Conservation (phyloP, 2,329 filamentous ascomycete species). For the Aspergillus sp. region DNA sequence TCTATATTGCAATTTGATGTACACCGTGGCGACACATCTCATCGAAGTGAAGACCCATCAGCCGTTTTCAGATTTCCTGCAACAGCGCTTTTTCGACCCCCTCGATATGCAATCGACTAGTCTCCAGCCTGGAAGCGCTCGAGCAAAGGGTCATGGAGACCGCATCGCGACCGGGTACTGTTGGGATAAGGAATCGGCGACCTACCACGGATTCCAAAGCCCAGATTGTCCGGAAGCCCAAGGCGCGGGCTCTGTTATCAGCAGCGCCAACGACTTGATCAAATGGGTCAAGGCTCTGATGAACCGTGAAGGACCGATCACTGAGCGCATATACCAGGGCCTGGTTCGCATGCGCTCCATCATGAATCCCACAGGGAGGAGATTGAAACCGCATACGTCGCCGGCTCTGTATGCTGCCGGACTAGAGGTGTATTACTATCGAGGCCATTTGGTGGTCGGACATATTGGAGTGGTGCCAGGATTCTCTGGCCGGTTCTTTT, state of each 20-base stretch:
- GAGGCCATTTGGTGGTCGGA: constrained; percentile 26
- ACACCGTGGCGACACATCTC: constrained; percentile 45
- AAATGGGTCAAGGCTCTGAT: constrained; percentile 32
- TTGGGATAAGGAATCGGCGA: constrained; percentile 32
- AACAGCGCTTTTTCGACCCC: constrained; percentile 45
- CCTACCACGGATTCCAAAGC: constrained; percentile 25
- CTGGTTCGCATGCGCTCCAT: constrained; percentile 26
- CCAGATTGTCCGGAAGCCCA: constrained; percentile 33
- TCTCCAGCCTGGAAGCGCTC: constrained; percentile 37
- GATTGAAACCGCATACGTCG: constrained; percentile 21
- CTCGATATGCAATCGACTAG: constrained; percentile 43
- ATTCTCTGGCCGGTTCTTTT: constrained; percentile 26
- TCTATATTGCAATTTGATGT: constrained; percentile 56
- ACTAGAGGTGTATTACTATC: constrained; percentile 28
- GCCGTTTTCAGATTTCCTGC: constrained; percentile 43
- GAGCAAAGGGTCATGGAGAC: constrained; percentile 19
- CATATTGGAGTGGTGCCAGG: constrained; percentile 31
- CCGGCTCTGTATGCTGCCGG: constrained; percentile 26
- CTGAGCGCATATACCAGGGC: constrained; percentile 20
- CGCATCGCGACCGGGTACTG: constrained; percentile 46
- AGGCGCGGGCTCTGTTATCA: constrained; percentile 47
- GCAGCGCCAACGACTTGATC: constrained; percentile 31
- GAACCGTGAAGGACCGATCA: constrained; percentile 25
- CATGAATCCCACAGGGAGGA: constrained; percentile 14
- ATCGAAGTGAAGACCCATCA: constrained; percentile 45